phyloP scores from a whole-genome alignment of 208 protist genomes.

The Wallacemonas sp. region DNA sequence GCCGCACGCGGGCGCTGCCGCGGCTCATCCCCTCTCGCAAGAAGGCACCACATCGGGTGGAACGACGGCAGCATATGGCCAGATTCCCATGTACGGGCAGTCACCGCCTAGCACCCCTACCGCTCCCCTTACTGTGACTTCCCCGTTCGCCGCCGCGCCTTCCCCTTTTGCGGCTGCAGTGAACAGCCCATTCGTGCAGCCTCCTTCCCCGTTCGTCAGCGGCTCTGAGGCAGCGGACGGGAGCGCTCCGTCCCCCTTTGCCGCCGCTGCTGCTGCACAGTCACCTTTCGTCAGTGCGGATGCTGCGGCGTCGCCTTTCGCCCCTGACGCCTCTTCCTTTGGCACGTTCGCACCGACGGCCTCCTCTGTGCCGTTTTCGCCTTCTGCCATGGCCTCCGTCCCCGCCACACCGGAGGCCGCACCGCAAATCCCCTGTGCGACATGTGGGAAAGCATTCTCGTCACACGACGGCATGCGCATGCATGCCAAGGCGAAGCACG shows the following conservation, averaged over 20 bases:
- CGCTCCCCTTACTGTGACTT: conserved; percentile 9
- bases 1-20: conserved; percentile 19
- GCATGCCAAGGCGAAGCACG: conserved; percentile 85
- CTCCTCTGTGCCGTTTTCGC: background rate
- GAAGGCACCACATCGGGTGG: no score
- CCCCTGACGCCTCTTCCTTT: background rate
- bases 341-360: background rate
- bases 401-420: conserved; percentile 13
- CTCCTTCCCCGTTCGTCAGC: background rate
- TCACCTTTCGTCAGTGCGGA: conserved; percentile 26
- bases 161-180: conserved; percentile 41
- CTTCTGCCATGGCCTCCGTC: conserved; percentile 4
- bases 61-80: conserved; percentile 56
- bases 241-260: background rate
- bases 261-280: conserved; percentile 12
- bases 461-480: conserved; percentile 62
- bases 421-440: conserved; percentile 44
- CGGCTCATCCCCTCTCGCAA: no score
- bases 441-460: conserved; percentile 65
- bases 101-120: conserved; percentile 4
- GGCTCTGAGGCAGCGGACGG: background rate
- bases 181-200: conserved; percentile 4
- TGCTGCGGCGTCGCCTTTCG: conserved; percentile 30
- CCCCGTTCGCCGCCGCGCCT: conserved; percentile 31
- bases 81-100: conserved; percentile 82